Percentiles rank a stretch among this genome's conserved stretches.
phyloP scores from a whole-genome alignment of 345 rosid species.

The Nasturtium officinale region DNA sequence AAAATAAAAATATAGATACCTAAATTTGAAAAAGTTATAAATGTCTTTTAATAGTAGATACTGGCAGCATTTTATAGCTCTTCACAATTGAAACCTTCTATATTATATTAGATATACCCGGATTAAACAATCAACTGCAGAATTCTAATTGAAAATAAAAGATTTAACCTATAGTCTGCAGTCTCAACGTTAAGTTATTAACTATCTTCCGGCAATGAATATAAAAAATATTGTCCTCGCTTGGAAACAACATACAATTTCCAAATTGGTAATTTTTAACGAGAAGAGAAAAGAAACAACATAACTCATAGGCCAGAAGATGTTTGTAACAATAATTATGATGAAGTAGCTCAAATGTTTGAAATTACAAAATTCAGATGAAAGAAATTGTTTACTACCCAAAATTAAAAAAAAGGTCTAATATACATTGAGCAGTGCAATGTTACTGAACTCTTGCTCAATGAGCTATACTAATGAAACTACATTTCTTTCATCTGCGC shows the following conservation, averaged over 20 bases:
- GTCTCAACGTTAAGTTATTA: not conserved
- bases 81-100: no score
- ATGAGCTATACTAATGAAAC: not conserved
- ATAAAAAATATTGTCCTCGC: not conserved
- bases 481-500: conserved; percentile 30
- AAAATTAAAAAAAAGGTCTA: conserved; percentile 1
- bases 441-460: conserved; percentile 14
- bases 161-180: not conserved
- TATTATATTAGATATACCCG: no score
- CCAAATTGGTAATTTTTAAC: not conserved
- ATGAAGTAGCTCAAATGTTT: conserved; percentile 31
- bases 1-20: no score
- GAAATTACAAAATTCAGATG: conserved; percentile 7
- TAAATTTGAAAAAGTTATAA: no score
- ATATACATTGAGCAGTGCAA: conserved; percentile 15
- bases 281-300: not conserved
- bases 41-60: no score
- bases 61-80: no score
- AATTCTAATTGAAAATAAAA: no score
- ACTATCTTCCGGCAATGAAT: not conserved
- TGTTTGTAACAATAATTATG: conserved; percentile 2
- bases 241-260: not conserved
- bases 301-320: not conserved
- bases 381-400: conserved; percentile 9
- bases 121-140: not conserved